phyloP scores from a whole-genome alignment of 768 basidiomycete genomes.

The Boletus vermiculosoides region DNA sequence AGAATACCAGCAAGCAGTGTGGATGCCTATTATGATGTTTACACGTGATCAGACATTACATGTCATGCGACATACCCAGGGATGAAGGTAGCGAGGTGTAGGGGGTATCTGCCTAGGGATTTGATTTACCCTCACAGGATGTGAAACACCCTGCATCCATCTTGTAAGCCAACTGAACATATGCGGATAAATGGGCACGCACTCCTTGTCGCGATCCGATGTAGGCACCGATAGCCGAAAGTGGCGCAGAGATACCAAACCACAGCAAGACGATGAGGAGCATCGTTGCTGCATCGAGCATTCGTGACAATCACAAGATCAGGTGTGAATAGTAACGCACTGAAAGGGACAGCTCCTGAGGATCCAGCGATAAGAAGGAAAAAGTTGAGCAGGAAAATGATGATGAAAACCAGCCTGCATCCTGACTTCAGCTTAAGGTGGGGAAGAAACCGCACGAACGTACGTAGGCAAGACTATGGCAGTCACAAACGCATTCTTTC shows the following conservation, averaged over 20 bases:
- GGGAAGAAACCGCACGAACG: constrained; percentile 22
- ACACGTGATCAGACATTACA: constrained; percentile 3
- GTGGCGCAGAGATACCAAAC: constrained; percentile 92
- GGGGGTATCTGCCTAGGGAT: constrained; percentile 98
- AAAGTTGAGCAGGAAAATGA: constrained; percentile 89
- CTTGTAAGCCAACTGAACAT: constrained; percentile 7
- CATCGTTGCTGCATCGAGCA: constrained; percentile 62
- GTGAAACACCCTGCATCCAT: constrained; percentile 54
- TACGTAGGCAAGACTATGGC: constrained; percentile 88
- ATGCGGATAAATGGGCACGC: constrained; percentile 24
- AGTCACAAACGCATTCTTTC: constrained; percentile 83
- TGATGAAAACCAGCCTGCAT: constrained; percentile 70
- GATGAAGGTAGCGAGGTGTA: constrained; percentile 75
- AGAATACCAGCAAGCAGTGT: constrained; percentile 86
- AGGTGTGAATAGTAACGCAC: constrained; percentile 38
- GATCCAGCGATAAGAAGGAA: constrained; percentile 83
- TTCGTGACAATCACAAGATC: neutral
- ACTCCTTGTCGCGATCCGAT: constrained; percentile 87
- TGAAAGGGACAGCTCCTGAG: constrained; percentile 95
- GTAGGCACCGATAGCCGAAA: constrained; percentile 84
- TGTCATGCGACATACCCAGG: constrained; percentile 55
- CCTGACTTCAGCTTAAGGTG: constrained; percentile 7
- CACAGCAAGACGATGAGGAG: constrained; percentile 79
- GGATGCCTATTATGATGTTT: constrained; percentile 47
- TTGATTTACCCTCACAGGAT: constrained; percentile 86